Base-by-base conservation (phyloP, 257 asterid species). In the Lantana camara region DNA sequence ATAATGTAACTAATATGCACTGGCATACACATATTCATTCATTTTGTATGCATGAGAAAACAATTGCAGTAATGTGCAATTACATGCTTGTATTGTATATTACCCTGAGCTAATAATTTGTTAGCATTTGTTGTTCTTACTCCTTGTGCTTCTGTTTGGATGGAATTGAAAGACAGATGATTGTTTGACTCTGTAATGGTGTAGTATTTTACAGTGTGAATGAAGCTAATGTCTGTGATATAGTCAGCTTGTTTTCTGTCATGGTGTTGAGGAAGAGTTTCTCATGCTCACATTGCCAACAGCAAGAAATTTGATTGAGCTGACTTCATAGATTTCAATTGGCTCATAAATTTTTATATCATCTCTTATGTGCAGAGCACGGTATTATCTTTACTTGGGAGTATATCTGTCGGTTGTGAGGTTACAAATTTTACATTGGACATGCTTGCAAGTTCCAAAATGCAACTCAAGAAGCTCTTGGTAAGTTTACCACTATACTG, bases 381-480 rank as follows among this genome's bases (percentile, higher is more conserved):
- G 53, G 82, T 83, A 60, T 67, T 90, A 78, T 82, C 96, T 73
- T 46, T 81, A 66, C 79, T 94, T 51, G 96, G 86, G 54, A 82
- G 77, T 66, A 74, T 82, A 55, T 81, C 95, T 52, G 73, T 77
- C 0, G 75, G 20, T 70, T 81, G 82, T 45, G 80, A 55, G 57
- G 82, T 64, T 74, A 68, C 89, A 20, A 77, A 73, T 73, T 67
- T 71, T 57, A 80, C 82, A 49, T 11, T 69, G 78, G 95, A 85
- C 80, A 80, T 76, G 85, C 97, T 94, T 77, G 77, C 76, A 53
- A 71, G 64, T 74, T 89, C 89, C 67, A 88, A 75, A 73, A 52
- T 80, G 74, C 97, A 85, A 64, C 89, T 94, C 30, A 85, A 80
- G 80, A 86, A 80, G 73, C 88, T 94, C 51, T 63, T 80, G 87